Base-by-base conservation (phyloP, 1,284 basidiomycete genomes). In the Pyrrhoderma noxium region DNA sequence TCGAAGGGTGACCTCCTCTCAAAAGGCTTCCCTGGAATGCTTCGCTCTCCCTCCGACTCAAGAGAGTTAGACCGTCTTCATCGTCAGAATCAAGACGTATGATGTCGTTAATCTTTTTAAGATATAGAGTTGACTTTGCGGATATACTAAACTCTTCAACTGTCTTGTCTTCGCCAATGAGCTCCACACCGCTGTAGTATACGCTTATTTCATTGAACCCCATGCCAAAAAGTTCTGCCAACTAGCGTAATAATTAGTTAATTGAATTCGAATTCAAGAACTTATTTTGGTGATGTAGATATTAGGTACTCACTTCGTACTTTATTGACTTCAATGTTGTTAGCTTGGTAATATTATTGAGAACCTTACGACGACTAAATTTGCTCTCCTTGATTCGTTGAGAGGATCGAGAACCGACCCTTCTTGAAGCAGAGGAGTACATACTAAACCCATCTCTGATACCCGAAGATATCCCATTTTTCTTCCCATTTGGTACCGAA, bases 21-120 rank as follows among this genome's bases (percentile, higher is more conserved):
- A 91, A 70, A 23, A 86, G 64, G 11, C 88, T 90, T 22, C 86
- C 86, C 52, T 75, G 75, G 62, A 91, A 91, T 1, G 81, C 87
- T 60, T 75, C 73, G 21, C 79, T 85, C 65, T 86, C 85, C 18
- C 71, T 67, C 59, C 70, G 71, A 55, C 35, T 40, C 38, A 18
- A 18, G 7, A 40, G 16, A 40, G 8, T 14, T 14, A 7, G 8
- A 45, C 70, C 69, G 14, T 68, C 70, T 11, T 72, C 68, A n/a
- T 79, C 78, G 19, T 73, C 66, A 59, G 80, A 80, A 14, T 71
- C 70, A 35, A 73, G 59, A 49, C 79, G 65, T 36, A 76, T 67
- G n/a, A 78, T 71, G 61, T 86, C 84, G 22, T 67, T 69, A 53
- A 77, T 75, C 62, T 82, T 79, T 54, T 71, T 73, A 42, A 91